Evolutionary conservation across 371 early-diverging fungal genomes (phyloP).

Genomic region (Umbelopsis sp.): DNA sequence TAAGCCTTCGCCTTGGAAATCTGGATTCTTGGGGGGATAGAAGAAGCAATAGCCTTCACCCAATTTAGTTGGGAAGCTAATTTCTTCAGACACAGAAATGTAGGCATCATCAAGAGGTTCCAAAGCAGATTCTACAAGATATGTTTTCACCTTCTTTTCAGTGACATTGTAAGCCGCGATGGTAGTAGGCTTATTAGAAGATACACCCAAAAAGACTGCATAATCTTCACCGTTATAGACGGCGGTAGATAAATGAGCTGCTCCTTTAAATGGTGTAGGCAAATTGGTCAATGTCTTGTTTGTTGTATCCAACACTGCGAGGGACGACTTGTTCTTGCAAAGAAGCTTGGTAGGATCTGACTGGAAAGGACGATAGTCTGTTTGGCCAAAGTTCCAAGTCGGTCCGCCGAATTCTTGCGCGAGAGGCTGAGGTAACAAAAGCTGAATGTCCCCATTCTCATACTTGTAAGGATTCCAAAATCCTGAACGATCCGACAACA

Average conservation of each 20-base stretch:
- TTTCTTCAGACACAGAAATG: conserved; percentile 66
- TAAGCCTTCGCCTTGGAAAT: conserved; percentile 53
- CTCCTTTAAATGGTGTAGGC: conserved; percentile 34
- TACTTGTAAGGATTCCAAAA: conserved; percentile 75
- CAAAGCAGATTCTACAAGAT: conserved; percentile 24
- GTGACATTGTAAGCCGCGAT: conserved; percentile 29
- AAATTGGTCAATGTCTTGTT: conserved; percentile 47
- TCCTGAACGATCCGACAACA: conserved; percentile 68
- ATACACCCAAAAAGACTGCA: conserved; percentile 36
- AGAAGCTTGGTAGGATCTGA: conserved; percentile 48
- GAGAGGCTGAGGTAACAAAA: conserved; percentile 52
- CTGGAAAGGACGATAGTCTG: conserved; percentile 45
- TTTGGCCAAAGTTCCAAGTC: conserved; percentile 41
- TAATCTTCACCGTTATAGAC: conserved; percentile 36
- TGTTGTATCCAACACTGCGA: conserved; percentile 55
- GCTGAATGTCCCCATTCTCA: conserved; percentile 26
- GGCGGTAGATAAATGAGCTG: conserved; percentile 35
- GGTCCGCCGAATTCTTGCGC: conserved; percentile 64
- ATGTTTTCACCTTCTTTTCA: conserved; percentile 19
- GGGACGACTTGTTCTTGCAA: conserved; percentile 39
- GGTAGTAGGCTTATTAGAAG: conserved; percentile 29
- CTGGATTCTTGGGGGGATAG: conserved; percentile 70
- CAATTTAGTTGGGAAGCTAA: conserved; percentile 64
- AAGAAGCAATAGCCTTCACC: conserved; percentile 59
- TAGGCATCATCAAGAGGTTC: conserved; percentile 44